Percentiles rank a stretch among this genome's conserved stretches.
Evolutionary conservation across 768 basidiomycete species (phyloP).

Genomic region (Tulasnella sp.): DNA sequence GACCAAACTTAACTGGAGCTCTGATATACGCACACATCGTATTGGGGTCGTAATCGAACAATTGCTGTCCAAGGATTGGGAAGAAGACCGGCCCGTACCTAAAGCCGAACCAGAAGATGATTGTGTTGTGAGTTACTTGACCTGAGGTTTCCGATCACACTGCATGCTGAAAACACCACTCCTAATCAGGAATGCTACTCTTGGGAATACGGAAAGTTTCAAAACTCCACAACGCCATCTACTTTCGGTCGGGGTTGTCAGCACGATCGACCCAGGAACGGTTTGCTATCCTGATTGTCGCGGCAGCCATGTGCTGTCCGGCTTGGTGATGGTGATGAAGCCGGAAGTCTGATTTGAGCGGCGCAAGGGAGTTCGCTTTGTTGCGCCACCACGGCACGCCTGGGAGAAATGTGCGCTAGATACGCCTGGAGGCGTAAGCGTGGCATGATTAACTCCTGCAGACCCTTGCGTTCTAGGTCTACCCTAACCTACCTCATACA

Average conservation of each 20-base stretch:
- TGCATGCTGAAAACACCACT: background rate
- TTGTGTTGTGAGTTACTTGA: constrained; percentile 39
- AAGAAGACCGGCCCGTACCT: constrained; percentile 36
- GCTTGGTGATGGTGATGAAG: background rate
- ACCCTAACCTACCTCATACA: no score
- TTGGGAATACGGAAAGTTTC: constrained; percentile 15
- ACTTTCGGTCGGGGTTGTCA: background rate
- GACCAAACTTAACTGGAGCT: constrained; percentile 54
- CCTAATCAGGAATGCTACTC: constrained; percentile 10
- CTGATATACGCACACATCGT: constrained; percentile 57
- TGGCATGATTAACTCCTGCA: no score
- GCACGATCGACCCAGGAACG: background rate
- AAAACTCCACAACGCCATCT: background rate
- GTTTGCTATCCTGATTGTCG: background rate
- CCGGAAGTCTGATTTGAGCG: background rate
- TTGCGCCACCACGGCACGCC: background rate
- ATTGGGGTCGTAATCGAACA: constrained; percentile 60
- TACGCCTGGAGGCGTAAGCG: no score
- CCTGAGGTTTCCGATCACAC: background rate
- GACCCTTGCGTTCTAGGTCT: no score
- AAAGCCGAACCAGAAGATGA: constrained; percentile 41
- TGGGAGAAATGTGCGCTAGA: no score
- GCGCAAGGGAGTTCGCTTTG: background rate
- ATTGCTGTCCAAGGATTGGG: constrained; percentile 58
- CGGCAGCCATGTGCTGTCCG: background rate